Evolutionary conservation across 345 rosid species (phyloP), one percentile per base, ranked within the genome.

Genomic region (Gossypium raimondii): DNA sequence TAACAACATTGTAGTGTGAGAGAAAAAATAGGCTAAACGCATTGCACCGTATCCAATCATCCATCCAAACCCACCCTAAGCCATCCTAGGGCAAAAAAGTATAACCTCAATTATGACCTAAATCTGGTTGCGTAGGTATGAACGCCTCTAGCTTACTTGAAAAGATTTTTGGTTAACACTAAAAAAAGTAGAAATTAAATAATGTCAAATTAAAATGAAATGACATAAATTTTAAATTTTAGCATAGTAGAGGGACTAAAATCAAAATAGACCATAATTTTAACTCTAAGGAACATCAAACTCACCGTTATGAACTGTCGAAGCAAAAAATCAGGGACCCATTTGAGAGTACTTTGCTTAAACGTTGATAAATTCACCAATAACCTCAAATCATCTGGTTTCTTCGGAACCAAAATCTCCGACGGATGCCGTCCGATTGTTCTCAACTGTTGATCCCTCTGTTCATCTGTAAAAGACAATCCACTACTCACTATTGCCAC

Each of bases 401-500:
- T 76, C 34, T 79, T 74, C 0, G 98, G 94, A 24, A 91, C 80
- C 27, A 93, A 83, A 74, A 93, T 73, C 61, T 80, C 86, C 47
- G 80, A 76, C 3, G 83, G 82, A 58, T 83, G 79, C 24, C 87
- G 81, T 2, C 89, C 92, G 61, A 88, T 74, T 71, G 68, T 81
- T 25, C 52, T 83, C 70, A 88, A 22, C 73, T 81, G 85, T 71
- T 82, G 74, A 2, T 38, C 73, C 79, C 79, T 91, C 77, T 88
- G 81, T 4, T 85, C 78, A 41, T 86, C 88, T 0, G 82, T 81
- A 9, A 78, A 87, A 38, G 83, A 80, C 2, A 89, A 73, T 62
- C 92, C 95, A 64, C 87, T 85, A 20, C 93, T 91, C 61, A 89
- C 85, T 0, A 91, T 91, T 83, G 85, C 95, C 14, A 89, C 70